Percentiles rank a stretch among this genome's conserved stretches.
Evolutionary conservation across 2,329 filamentous ascomycete genomes (phyloP).

Genomic region (Claviceps maximensis): DNA sequence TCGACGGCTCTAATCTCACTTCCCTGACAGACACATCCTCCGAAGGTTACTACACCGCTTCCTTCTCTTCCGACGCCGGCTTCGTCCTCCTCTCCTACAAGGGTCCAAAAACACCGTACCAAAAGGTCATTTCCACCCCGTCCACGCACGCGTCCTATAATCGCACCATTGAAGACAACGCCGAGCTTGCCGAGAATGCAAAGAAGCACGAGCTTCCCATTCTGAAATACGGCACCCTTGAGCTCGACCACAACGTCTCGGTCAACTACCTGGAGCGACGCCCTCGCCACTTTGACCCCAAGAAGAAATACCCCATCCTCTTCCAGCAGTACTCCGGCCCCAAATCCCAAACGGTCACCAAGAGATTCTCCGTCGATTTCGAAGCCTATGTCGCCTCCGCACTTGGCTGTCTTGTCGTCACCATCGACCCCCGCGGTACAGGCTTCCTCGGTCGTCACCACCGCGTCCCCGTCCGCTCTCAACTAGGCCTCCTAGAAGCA

Average conservation of each 20-base stretch:
- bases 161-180: conserved; percentile 67
- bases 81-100: conserved; percentile 76
- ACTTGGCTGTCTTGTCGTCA: conserved; percentile 87
- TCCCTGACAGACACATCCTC: conserved; percentile 60
- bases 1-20: conserved; percentile 63
- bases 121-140: conserved; percentile 77
- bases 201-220: conserved; percentile 70
- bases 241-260: conserved; percentile 61
- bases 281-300: conserved; percentile 74
- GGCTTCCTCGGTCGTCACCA: conserved; percentile 78
- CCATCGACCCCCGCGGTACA: conserved; percentile 85
- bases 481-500: conserved; percentile 75
- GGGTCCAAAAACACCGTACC: conserved; percentile 79
- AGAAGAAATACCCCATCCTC: conserved; percentile 81
- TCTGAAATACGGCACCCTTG: conserved; percentile 69
- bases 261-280: conserved; percentile 68
- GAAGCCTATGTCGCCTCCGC: conserved; percentile 76
- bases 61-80: conserved; percentile 70
- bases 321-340: conserved; percentile 94
- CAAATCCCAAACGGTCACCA: conserved; percentile 77
- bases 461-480: conserved; percentile 67
- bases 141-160: conserved; percentile 52
- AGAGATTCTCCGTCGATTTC: conserved; percentile 74
- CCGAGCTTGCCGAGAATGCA: conserved; percentile 52
- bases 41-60: conserved; percentile 68